Percentiles rank a stretch among this genome's conserved stretches.
Conservation (phyloP, 306 rosid genomes). For the Glycine soja region DNA sequence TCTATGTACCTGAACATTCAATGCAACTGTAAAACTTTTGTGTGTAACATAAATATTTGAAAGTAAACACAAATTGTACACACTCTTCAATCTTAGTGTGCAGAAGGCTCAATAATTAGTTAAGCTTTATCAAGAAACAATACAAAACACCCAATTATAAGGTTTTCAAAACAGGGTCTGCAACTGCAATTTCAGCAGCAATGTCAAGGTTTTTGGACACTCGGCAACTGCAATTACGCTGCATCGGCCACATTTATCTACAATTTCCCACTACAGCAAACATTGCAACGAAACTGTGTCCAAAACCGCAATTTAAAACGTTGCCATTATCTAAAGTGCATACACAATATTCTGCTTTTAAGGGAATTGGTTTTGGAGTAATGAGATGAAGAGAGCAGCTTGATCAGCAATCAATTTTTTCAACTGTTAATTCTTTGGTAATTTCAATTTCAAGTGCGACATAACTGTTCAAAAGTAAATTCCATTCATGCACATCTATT, state of each 20-base stretch:
- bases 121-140: background rate
- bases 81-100: background rate
- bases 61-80: background rate
- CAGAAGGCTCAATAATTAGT: background rate
- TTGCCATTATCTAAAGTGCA: too few species aligned
- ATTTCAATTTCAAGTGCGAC: too few species aligned
- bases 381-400: too few species aligned
- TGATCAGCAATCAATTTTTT: too few species aligned
- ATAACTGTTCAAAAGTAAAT: background rate
- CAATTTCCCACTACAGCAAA: too few species aligned
- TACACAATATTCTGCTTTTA: too few species aligned
- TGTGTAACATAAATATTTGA: constrained; percentile 3
- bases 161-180: background rate
- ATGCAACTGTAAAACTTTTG: background rate
- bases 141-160: background rate
- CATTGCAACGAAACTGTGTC: too few species aligned
- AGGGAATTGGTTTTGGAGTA: too few species aligned
- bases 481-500: background rate
- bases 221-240: too few species aligned
- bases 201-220: background rate
- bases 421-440: too few species aligned
- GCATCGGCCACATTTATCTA: background rate
- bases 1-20: constrained; percentile 31
- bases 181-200: background rate
- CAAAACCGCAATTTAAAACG: too few species aligned